These are phyloP conservation scores for Chondrus crispus DNA, from an alignment of 23 red algal genomes.

Conservation along the genomic window DNA sequence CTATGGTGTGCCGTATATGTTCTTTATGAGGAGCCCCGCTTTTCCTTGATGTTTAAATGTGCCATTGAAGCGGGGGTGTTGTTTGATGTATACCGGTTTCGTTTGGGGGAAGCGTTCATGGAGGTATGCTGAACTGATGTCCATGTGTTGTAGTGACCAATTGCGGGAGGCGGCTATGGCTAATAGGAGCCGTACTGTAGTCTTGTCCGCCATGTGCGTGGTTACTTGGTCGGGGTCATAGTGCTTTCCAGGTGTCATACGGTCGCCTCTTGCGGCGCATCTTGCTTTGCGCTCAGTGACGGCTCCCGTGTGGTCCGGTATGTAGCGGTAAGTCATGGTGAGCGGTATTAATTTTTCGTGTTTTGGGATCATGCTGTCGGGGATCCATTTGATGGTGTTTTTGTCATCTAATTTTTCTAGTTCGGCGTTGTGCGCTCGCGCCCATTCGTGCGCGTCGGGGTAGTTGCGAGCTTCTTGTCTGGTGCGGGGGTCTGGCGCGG, in stretches of 20 bases:
- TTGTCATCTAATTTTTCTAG: neutral
- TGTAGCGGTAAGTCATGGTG: neutral
- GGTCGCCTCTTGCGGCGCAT: neutral
- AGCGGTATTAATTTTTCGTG: neutral
- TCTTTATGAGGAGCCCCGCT: neutral
- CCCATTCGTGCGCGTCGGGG: neutral
- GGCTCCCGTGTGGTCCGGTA: neutral
- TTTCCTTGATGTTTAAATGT: neutral
- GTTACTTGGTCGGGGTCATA: neutral
- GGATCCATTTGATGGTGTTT: neutral
- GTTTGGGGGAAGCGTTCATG: neutral
- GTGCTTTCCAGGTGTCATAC: neutral
- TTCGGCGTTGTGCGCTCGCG: neutral
- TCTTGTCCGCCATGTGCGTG: neutral
- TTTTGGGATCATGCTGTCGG: neutral
- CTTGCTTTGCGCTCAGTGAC: neutral
- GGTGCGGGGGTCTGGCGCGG: neutral
- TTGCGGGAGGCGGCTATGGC: neutral
- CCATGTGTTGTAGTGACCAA: neutral
- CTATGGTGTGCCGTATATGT: neutral
- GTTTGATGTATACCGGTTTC: neutral
- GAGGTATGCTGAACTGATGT: neutral
- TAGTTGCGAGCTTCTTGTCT: neutral
- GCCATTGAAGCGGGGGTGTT: neutral
- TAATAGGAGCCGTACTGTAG: neutral